Base-by-base conservation (phyloP, 306 rosid species). In the Vicia sativa region DNA sequence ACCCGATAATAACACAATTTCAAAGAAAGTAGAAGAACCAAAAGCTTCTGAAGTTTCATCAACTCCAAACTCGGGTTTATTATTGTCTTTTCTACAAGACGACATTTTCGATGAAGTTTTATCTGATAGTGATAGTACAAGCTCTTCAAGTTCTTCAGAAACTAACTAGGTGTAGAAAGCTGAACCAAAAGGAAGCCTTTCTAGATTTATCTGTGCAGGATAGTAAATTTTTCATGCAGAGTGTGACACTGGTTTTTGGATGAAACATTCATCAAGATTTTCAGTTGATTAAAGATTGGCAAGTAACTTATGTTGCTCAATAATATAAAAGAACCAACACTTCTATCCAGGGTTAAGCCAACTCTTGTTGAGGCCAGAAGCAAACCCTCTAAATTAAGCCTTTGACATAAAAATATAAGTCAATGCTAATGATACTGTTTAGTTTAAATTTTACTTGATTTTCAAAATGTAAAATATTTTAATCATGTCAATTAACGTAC, bases 71-170 rank as follows among this genome's bases (percentile, higher is more conserved):
- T 15, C 67, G 31, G 48, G 46, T 13, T 65, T 25, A 65, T 65
- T 25, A 65, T 1, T 63, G 73, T 49, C 74, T 50, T 12, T 62
- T 21, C 55, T 61, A 16, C 82, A 55, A 4, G 74, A 54, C 21
- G 65, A 59, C 43, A 49, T 11, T 66, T 10, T 59, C 25, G 0
- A 35, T 68, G 88, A 80, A 39, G 72, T 69, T 74, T 77, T 88
- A 26, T 74, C 80, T 42, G 86, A 71, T 34, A 81, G 85, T 42
- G 86, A 71, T 34, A 81, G 85, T 75, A 3, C 49, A 0, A 81
- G 85, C 54, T 64, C 63, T 48, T 55, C 85, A 61, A 29, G 72
- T 4, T 83, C 82, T 50, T 86, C 91, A 13, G 89, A 87, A 39
- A 85, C 87, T 0, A 62, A 78, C 15, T 44, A 70, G 49, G 13